Base-by-base conservation (phyloP, 345 rosid genomes). In the Brassica cretica region DNA sequence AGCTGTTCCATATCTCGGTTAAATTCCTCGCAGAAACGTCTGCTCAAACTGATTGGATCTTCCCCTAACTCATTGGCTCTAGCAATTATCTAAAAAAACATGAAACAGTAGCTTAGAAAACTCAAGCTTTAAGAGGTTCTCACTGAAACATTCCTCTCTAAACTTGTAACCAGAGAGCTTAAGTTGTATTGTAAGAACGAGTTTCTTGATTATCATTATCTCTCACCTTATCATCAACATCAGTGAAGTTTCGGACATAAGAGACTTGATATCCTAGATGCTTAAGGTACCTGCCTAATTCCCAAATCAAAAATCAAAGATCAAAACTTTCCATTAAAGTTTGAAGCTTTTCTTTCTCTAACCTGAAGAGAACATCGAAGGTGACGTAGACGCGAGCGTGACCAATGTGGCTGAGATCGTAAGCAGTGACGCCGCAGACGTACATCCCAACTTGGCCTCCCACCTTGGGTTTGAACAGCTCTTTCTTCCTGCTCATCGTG, bases 211-310 rank as follows among this genome's bases (percentile, higher is more conserved):
- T 4, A 60, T 1, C 7, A 63, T 10, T 0, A 49, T 69, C 89
- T 69, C 89, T 74, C 39, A 91, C 99, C 97, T 95, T 95, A 68
- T 95, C 99, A 89, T 95, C 98, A 58, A 95, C 98, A 83, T 95
- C 99, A 0, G 99, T 95, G 86, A 95, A 95, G 80, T 92, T 92
- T 72, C 98, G 93, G 73, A 93, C 96, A 78, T 95, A 95, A 81
- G 77, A 73, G 2, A 93, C 99, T 71, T 93, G 86, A 74, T 91
- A 93, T 32, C 94, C 97, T 90, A 95, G 82, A 86, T 95, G 86
- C 90, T 79, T 93, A 68, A 91, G 90, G 83, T 95, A 95, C 83
- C 99, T 95, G 93, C 88, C 90, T 84, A 88, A 85, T 85, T 74
- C 77, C 82, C 87, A 84, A 51, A 39, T 70, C 35, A 75, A 75